Evolutionary conservation across 225 moss, liverwort and hornwort genomes (phyloP).

Genomic region (Pleurozium schreberi): DNA sequence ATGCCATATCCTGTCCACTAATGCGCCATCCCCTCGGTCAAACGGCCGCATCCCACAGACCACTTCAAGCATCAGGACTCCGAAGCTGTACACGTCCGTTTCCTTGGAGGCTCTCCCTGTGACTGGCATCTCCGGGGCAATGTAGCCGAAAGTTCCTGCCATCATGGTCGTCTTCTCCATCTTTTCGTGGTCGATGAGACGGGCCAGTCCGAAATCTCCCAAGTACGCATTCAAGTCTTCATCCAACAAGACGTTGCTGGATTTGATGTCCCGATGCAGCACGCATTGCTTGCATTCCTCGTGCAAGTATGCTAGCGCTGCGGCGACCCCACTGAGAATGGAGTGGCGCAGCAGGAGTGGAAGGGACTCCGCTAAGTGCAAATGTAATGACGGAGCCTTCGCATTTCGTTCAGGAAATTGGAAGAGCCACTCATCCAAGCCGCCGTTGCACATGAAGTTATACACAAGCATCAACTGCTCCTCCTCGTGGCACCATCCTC

Average conservation of each 20-base stretch:
- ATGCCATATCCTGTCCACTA: not conserved
- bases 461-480: not conserved
- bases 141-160: constrained; percentile 5
- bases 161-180: constrained; percentile 4
- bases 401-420: not conserved
- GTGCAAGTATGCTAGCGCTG: not conserved
- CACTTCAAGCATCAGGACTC: not conserved
- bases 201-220: constrained; percentile 19
- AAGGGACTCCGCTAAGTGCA: not conserved
- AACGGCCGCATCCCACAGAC: not conserved
- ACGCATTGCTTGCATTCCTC: constrained; percentile 14
- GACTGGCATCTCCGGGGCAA: not conserved
- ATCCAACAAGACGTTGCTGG: constrained; percentile 26
- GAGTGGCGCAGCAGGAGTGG: not conserved
- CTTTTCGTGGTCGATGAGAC: constrained; percentile 1
- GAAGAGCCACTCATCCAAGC: not conserved
- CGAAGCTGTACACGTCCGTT: constrained; percentile 9
- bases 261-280: constrained; percentile 24
- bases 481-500: not conserved
- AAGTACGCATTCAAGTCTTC: constrained; percentile 7
- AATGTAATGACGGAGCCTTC: not conserved
- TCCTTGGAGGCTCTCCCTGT: constrained; percentile 10
- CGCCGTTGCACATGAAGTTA: not conserved
- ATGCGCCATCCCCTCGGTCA: not conserved
- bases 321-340: constrained; percentile 4